A percentile compares a stretch with the other conserved stretches of the same genome.
These are phyloP conservation scores for Penicillium coffeae DNA, from an alignment of 495 filamentous ascomycete species.

Conservation along the genomic window DNA sequence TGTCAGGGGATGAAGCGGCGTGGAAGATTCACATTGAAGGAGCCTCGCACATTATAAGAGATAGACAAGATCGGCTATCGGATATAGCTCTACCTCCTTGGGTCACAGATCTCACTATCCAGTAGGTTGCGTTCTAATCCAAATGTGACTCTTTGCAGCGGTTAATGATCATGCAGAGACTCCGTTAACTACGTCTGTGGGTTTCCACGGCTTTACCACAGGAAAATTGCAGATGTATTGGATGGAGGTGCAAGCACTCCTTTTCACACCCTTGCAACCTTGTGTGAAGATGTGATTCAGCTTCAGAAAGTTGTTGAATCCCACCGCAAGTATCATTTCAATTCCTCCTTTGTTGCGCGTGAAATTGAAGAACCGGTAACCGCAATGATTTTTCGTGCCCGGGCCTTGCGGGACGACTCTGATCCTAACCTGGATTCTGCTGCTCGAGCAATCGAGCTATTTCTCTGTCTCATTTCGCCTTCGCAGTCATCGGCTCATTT, in stretches of 20 bases:
- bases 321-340: not conserved
- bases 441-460: conserved; percentile 10
- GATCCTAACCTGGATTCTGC: not conserved
- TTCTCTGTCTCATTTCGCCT: conserved; percentile 12
- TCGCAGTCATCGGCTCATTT: conserved; percentile 6
- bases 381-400: not conserved
- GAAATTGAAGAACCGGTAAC: not conserved
- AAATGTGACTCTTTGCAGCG: too few relatives aligned
- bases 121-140: not conserved
- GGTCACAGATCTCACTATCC: not conserved
- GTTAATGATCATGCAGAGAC: too few relatives aligned
- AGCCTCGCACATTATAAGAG: conserved; percentile 15
- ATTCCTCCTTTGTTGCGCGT: not conserved
- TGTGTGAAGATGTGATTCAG: conserved; percentile 7
- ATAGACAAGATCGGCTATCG: conserved; percentile 10
- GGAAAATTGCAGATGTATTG: not conserved
- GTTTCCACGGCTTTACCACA: not conserved
- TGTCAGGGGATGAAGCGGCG: conserved; percentile 9
- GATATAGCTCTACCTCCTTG: conserved; percentile 3
- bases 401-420: not conserved
- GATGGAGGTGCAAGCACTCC: conserved; percentile 1
- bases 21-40: conserved; percentile 29
- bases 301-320: conserved; percentile 3
- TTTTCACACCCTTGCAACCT: not conserved
- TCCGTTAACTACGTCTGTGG: not conserved